phyloP scores from a whole-genome alignment of 306 rosid species.

The Chamaecrista fasciculata region DNA sequence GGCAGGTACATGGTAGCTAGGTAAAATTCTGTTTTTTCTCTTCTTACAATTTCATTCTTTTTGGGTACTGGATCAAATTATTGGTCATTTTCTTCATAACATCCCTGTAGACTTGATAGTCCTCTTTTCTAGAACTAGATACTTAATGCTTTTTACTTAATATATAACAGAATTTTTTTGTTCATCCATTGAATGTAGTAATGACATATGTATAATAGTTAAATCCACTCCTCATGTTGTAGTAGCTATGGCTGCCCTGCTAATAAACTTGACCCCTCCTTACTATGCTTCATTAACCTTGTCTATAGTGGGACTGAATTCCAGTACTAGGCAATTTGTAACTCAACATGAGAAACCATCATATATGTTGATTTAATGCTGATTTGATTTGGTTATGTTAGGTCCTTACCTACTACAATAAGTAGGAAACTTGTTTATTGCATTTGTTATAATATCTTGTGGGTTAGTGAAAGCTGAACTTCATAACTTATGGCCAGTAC shows the following conservation, averaged over 20 bases:
- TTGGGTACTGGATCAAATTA: neutral
- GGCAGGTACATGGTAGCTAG: conserved; percentile 45
- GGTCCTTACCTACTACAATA: neutral
- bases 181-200: neutral
- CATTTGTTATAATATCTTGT: neutral
- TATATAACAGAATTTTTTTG: neutral
- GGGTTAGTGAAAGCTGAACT: conserved; percentile 2
- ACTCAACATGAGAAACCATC: neutral
- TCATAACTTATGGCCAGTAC: neutral
- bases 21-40: neutral
- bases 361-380: neutral
- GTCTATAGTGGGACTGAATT: neutral
- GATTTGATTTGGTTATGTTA: neutral
- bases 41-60: neutral
- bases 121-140: neutral
- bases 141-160: neutral
- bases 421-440: neutral
- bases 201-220: neutral
- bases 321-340: neutral
- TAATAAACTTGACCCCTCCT: neutral
- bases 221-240: neutral
- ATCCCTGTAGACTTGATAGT: neutral
- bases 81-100: neutral
- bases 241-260: neutral
- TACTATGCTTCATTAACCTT: neutral